phyloP scores from a whole-genome alignment of 306 rosid species.

The Datisca glomerata region DNA sequence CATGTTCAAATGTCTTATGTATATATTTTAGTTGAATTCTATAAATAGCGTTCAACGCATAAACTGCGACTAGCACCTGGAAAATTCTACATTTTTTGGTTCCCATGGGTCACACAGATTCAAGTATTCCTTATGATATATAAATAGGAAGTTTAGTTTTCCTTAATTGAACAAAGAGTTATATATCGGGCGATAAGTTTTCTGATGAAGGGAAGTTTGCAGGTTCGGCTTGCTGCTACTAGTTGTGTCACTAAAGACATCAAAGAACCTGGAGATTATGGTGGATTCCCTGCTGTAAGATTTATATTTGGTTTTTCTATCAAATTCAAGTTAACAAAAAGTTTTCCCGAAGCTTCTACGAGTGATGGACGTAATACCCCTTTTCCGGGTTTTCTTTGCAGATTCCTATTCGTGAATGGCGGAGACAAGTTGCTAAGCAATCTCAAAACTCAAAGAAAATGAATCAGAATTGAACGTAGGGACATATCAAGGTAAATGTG shows the following conservation, averaged over 20 bases:
- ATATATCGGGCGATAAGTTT: constrained; percentile 8
- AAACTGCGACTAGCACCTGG: too few species aligned
- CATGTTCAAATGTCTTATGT: too few species aligned
- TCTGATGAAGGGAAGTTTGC: constrained; percentile 24
- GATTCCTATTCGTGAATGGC: constrained; percentile 66
- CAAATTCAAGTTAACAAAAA: too few species aligned
- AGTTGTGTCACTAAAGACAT: constrained; percentile 80
- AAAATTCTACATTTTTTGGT: too few species aligned
- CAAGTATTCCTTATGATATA: too few species aligned
- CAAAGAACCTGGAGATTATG: constrained; percentile 75
- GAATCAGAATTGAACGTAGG: not conserved
- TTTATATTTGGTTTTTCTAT: constrained; percentile 6
- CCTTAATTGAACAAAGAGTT: constrained; percentile 7
- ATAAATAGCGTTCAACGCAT: too few species aligned
- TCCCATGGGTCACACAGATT: too few species aligned
- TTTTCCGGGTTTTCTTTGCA: constrained; percentile 17
- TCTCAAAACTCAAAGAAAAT: constrained; percentile 15
- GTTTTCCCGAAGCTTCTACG: too few species aligned
- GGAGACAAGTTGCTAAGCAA: constrained; percentile 51
- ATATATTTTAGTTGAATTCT: too few species aligned
- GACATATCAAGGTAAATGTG: too few species aligned
- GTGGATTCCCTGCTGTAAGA: constrained; percentile 76
- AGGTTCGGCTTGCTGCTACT: constrained; percentile 81
- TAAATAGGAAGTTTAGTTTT: constrained; percentile 1
- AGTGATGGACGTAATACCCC: constrained; percentile 3